Percentiles rank a stretch among this genome's conserved stretches.
These are phyloP conservation scores for Xanthoconium separans DNA, from an alignment of 1,284 basidiomycete genomes.

Conservation along the genomic window DNA sequence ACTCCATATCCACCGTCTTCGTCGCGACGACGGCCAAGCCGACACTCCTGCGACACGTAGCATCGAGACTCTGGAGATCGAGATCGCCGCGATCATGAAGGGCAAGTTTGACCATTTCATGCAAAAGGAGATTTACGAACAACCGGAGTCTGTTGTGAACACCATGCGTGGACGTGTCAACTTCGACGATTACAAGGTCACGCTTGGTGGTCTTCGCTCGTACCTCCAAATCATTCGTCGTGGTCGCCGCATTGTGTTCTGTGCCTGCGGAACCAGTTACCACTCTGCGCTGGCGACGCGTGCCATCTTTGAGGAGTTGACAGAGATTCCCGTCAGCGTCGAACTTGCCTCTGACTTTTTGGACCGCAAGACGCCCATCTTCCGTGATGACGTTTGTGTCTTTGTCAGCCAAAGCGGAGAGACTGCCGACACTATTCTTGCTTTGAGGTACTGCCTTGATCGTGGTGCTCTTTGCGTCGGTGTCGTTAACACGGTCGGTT, in stretches of 20 bases:
- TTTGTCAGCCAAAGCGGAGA: slow-evolving; percentile 99
- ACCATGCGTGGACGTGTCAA: slow-evolving; percentile 99
- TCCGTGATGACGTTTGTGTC: slow-evolving; percentile 97
- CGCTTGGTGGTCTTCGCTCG: slow-evolving; percentile 91
- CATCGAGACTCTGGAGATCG: slow-evolving; percentile 98
- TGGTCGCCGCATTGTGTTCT: slow-evolving; percentile 93
- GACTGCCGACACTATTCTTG: slow-evolving; percentile 97
- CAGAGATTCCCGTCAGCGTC: slow-evolving; percentile 97
- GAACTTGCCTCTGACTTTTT: slow-evolving; percentile 99
- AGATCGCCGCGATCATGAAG: slow-evolving; percentile 99
- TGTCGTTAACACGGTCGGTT: slow-evolving; percentile 99
- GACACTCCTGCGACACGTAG: slow-evolving; percentile 78
- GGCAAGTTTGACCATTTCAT: slow-evolving; percentile 99
- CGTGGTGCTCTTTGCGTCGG: slow-evolving; percentile 95
- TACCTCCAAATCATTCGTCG: slow-evolving; percentile 97
- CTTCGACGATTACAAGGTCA: slow-evolving; percentile 92
- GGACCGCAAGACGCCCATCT: slow-evolving; percentile 98
- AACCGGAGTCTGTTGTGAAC: slow-evolving; percentile 99
- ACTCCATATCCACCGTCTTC: slow-evolving; percentile 97
- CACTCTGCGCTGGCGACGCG: slow-evolving; percentile 98
- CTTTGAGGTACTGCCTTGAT: slow-evolving; percentile 95
- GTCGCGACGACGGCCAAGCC: slow-evolving; percentile 71
- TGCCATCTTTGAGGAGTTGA: slow-evolving; percentile 98
- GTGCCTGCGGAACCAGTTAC: slow-evolving; percentile 97
- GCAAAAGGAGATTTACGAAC: slow-evolving; percentile 99